Evolutionary conservation across 176 grass and related monocot genomes (phyloP).

Genomic region (Typha latifolia): DNA sequence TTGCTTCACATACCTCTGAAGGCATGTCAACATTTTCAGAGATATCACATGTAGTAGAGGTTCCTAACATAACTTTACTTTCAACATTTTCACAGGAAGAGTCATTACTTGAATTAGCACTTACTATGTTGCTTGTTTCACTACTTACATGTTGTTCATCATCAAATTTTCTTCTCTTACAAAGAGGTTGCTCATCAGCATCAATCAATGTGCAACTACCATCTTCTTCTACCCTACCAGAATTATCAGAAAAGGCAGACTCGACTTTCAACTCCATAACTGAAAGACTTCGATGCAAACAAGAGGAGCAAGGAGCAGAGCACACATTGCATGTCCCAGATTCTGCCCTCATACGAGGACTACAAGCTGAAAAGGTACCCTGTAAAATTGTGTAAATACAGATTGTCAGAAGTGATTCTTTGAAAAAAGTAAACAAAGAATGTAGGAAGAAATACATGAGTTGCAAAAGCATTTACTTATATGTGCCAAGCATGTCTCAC

Average conservation of each 20-base stretch:
- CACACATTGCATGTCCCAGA: constrained; percentile 78
- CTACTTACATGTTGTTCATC: constrained; percentile 21
- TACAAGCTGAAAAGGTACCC: constrained; percentile 5
- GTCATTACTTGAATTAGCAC: constrained; percentile 53
- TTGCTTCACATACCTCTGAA: constrained; percentile 2
- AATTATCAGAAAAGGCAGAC: constrained; percentile 50
- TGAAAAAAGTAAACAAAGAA: too few relatives aligned
- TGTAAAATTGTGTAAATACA: background rate
- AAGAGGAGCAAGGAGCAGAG: constrained; percentile 62
- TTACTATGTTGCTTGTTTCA: constrained; percentile 33
- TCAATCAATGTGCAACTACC: constrained; percentile 28
- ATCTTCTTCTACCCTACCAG: constrained; percentile 35
- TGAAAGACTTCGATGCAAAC: constrained; percentile 41
- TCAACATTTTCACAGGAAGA: constrained; percentile 52
- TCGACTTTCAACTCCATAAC: constrained; percentile 35
- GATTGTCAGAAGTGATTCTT: background rate
- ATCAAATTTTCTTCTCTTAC: constrained; percentile 29
- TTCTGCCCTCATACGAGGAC: constrained; percentile 27
- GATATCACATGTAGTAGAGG: constrained; percentile 29
- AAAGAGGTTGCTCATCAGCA: constrained; percentile 21
- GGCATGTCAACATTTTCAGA: constrained; percentile 55
- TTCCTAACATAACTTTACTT: constrained; percentile 32
- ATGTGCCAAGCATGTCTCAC: too few relatives aligned
- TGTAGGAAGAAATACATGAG: too few relatives aligned
- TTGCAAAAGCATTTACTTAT: too few relatives aligned